Evolutionary conservation across 805 yeast species (phyloP).

Genomic region (Wickerhamomyces silvicola): DNA sequence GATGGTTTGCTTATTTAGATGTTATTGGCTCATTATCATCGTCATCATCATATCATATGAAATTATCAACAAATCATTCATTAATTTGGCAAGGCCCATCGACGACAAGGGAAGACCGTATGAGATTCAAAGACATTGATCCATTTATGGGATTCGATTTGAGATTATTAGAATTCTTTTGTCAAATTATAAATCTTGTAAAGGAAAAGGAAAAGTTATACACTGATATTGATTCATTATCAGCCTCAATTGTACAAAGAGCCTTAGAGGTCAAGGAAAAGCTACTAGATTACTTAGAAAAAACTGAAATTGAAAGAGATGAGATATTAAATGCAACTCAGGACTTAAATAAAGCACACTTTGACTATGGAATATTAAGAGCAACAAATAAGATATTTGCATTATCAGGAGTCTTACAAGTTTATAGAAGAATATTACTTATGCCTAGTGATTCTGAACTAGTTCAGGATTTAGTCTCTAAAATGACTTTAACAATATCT

Average conservation of each 20-base stretch:
- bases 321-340: too few species aligned
- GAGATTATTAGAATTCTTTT: slow-evolving; percentile 49
- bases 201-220: slow-evolving; percentile 19
- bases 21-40: slow-evolving; percentile 58
- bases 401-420: slow-evolving; percentile 46
- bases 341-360: too few species aligned
- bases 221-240: slow-evolving; percentile 12
- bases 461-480: slow-evolving; percentile 35
- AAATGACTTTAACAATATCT: slow-evolving; percentile 29
- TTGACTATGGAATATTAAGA: slow-evolving; percentile 25
- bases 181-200: slow-evolving; percentile 40
- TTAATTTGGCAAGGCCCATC: slow-evolving; percentile 15
- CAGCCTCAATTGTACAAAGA: slow-evolving; percentile 8
- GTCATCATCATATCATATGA: slow-evolving; percentile 23
- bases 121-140: slow-evolving; percentile 42
- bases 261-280: slow-evolving; percentile 37
- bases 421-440: slow-evolving; percentile 50
- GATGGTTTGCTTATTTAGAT: slow-evolving; percentile 69
- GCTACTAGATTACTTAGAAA: slow-evolving; percentile 20
- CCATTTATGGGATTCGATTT: slow-evolving; percentile 62
- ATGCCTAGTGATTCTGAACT: slow-evolving; percentile 40
- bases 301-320: slow-evolving; percentile 23
- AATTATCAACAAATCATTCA: slow-evolving; percentile 25
- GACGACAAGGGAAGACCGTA: slow-evolving; percentile 14
- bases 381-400: slow-evolving; percentile 49